Conservation (phyloP, 2,329 filamentous ascomycete genomes). For the Clarireedia homoeocarpa region DNA sequence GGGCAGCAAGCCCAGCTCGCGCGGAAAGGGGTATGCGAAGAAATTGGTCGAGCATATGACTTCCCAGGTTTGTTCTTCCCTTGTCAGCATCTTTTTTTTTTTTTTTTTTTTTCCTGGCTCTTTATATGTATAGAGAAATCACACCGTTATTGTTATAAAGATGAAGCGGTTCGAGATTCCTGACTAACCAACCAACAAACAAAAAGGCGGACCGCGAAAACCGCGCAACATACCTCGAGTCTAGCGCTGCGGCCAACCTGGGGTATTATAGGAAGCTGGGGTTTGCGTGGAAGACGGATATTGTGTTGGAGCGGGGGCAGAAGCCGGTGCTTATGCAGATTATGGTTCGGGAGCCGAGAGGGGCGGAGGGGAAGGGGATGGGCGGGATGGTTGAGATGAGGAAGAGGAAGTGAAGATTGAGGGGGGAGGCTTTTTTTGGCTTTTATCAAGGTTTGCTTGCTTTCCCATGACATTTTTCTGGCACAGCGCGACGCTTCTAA, state of each 20-base stretch:
- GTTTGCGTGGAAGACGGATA: slow-evolving; percentile 56
- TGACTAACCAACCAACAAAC: not conserved
- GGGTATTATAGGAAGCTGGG: slow-evolving; percentile 69
- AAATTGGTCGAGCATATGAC: slow-evolving; percentile 66
- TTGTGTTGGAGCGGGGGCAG: slow-evolving; percentile 51
- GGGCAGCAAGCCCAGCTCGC: slow-evolving; percentile 62
- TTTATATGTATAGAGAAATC: no score
- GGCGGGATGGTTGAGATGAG: slow-evolving; percentile 11
- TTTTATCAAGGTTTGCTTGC: not conserved
- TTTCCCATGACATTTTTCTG: not conserved
- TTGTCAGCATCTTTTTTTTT: not conserved
- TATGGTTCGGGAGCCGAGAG: slow-evolving; percentile 68
- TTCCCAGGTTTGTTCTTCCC: slow-evolving; percentile 40
- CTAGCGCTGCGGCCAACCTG: slow-evolving; percentile 60
- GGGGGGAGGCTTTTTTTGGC: not conserved
- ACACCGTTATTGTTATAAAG: no score
- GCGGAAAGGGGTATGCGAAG: slow-evolving; percentile 64
- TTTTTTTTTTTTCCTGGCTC: no score
- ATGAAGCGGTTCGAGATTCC: no score
- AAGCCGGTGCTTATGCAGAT: slow-evolving; percentile 62
- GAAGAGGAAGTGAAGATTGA: not conserved
- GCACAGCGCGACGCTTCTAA: no score
- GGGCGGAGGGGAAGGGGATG: slow-evolving; percentile 31
- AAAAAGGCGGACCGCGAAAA: slow-evolving; percentile 56
- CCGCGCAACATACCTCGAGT: slow-evolving; percentile 69